A percentile compares a stretch with the other conserved stretches of the same genome.
These are phyloP conservation scores for Rosa persica DNA, from an alignment of 306 rosid species.

Conservation along the genomic window DNA sequence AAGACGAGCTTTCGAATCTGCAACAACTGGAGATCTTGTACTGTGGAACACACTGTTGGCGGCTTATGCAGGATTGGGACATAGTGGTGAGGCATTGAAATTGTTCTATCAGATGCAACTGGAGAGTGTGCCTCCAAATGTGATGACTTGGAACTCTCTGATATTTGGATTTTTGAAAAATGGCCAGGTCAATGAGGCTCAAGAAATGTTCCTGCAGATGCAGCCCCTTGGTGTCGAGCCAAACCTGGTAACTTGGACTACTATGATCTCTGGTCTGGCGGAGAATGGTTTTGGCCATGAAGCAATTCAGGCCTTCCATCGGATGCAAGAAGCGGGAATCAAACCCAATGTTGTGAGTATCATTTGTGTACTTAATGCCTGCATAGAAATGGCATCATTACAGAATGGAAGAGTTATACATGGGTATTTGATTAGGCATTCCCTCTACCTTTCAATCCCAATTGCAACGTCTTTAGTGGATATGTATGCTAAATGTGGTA, in stretches of 20 bases:
- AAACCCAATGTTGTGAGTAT: slow-evolving; percentile 56
- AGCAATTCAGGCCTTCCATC: slow-evolving; percentile 49
- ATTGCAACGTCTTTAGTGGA: slow-evolving; percentile 60
- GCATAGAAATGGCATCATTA: slow-evolving; percentile 50
- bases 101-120: slow-evolving; percentile 78
- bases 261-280: slow-evolving; percentile 66
- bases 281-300: slow-evolving; percentile 51
- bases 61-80: slow-evolving; percentile 66
- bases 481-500: slow-evolving; percentile 88
- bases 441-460: slow-evolving; percentile 32
- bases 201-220: slow-evolving; percentile 70
- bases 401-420: slow-evolving; percentile 70
- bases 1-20: slow-evolving; percentile 46
- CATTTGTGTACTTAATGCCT: slow-evolving; percentile 52
- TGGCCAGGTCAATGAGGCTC: slow-evolving; percentile 65
- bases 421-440: slow-evolving; percentile 57
- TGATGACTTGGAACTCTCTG: slow-evolving; percentile 77
- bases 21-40: slow-evolving; percentile 49
- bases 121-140: slow-evolving; percentile 64
- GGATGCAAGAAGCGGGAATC: slow-evolving; percentile 65
- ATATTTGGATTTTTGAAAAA: slow-evolving; percentile 63
- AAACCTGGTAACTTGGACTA: slow-evolving; percentile 74
- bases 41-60: slow-evolving; percentile 84
- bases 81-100: slow-evolving; percentile 72
- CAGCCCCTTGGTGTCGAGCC: slow-evolving; percentile 45